phyloP scores from a whole-genome alignment of 306 rosid genomes.

The Prunus dulcis region DNA sequence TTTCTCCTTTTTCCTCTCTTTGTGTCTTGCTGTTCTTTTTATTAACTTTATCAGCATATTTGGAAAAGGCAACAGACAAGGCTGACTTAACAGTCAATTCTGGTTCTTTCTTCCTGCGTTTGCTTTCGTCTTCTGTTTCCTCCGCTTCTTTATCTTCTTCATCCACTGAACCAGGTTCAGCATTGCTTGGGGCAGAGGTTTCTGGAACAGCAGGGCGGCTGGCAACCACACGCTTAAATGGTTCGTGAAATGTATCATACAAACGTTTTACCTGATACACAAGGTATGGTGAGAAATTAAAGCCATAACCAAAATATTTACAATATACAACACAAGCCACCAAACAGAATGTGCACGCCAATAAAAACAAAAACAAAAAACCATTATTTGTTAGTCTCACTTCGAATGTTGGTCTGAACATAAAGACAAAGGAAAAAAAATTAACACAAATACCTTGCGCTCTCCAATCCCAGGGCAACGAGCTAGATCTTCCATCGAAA shows the following conservation, averaged over 20 bases:
- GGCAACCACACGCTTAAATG: conserved; percentile 76
- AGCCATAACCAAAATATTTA: not conserved
- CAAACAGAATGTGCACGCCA: not conserved
- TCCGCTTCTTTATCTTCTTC: conserved; percentile 43
- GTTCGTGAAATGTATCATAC: conserved; percentile 88
- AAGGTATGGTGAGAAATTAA: not conserved
- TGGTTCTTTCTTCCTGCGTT: conserved; percentile 52
- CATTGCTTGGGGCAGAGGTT: conserved; percentile 31
- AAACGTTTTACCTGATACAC: conserved; percentile 74
- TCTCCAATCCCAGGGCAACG: conserved; percentile 99
- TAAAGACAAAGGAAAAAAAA: conserved; percentile 5
- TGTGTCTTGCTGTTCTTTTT: conserved; percentile 37
- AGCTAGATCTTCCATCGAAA: conserved; percentile 98
- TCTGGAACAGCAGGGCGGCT: conserved; percentile 48
- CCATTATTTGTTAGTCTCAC: not conserved
- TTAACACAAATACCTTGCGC: conserved; percentile 64
- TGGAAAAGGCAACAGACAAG: conserved; percentile 80
- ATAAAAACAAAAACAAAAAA: not conserved
- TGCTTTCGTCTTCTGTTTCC: conserved; percentile 34
- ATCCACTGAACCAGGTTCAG: conserved; percentile 38
- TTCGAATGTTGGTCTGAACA: not conserved
- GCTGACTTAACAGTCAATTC: conserved; percentile 71
- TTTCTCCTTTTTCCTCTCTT: conserved; percentile 43
- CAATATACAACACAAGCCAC: not conserved
- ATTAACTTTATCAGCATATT: conserved; percentile 53